Conservation (phyloP, 176 grass and related monocot genomes). For the Miscanthus lutarioriparius region DNA sequence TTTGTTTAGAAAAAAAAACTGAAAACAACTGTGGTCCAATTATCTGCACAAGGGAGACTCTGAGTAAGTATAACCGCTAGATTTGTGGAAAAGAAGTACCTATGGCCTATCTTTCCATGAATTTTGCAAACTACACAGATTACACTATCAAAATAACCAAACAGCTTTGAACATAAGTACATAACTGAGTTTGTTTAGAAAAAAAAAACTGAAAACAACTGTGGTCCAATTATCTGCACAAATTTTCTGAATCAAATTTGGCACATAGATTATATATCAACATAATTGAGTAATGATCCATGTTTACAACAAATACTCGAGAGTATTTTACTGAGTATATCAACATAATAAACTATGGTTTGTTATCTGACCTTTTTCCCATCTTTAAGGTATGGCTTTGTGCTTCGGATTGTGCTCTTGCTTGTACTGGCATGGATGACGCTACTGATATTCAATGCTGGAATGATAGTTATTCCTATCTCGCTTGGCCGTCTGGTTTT, state of each 20-base stretch:
- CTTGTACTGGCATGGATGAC: slow-evolving; percentile 94
- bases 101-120: neutral
- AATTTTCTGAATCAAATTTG: neutral
- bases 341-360: slow-evolving; percentile 10
- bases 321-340: neutral
- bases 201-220: neutral
- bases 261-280: neutral
- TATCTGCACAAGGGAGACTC: slow-evolving; percentile 86
- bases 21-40: no score
- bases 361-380: neutral
- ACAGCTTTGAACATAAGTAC: neutral
- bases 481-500: slow-evolving; percentile 86
- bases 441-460: slow-evolving; percentile 87
- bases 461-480: slow-evolving; percentile 90
- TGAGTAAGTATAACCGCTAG: slow-evolving; percentile 59
- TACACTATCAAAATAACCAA: neutral
- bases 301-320: neutral
- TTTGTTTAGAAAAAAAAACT: no score
- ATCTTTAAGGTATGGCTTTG: slow-evolving; percentile 87
- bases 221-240: neutral
- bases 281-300: neutral
- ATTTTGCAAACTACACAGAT: neutral
- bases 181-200: neutral
- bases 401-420: slow-evolving; percentile 83
- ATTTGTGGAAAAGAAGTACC: neutral